Evolutionary conservation across 2,329 filamentous ascomycete species (phyloP), one percentile per base, ranked within the genome.

Genomic region (Zymoseptoria brevis): DNA sequence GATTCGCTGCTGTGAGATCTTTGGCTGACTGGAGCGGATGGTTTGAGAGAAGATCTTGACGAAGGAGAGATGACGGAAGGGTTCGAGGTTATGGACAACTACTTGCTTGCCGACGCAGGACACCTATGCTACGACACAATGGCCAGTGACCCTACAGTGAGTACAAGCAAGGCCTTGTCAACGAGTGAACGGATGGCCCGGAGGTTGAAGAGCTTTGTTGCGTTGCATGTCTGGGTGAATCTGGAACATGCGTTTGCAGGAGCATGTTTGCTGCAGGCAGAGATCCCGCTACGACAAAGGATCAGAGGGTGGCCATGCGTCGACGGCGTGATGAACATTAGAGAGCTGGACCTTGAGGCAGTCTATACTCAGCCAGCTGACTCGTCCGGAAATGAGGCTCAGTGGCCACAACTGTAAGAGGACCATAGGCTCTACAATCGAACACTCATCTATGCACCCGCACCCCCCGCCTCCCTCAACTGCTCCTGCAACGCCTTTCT

Each of bases 401-500:
- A 45, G n/a, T n/a, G n/a, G n/a, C n/a, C n/a, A n/a, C n/a, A n/a
- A n/a, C n/a, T n/a, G n/a, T n/a, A n/a, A n/a, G n/a, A n/a, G n/a
- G n/a, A n/a, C n/a, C n/a, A n/a, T n/a, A n/a, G n/a, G n/a, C n/a
- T n/a, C n/a, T n/a, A n/a, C n/a, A n/a, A n/a, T n/a, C n/a, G n/a
- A n/a, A n/a, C n/a, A n/a, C n/a, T 45, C 35, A 16, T 6, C n/a
- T 9, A 45, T 45, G 35, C 35, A 45, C 35, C 35, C 26, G 50
- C 45, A 24, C 57, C 49, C 16, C 56, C 56, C 21, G 67, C 66
- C 54, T 74, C 65, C 30, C 56, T 64, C 35, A 22, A 66, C 59
- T 89, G 87, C 68, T 80, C 78, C 45, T 84, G 84, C 60, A 91
- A 77, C 11, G 87, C 89, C 67, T 81, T 84, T 64, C 83, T 79